Base-by-base conservation (phyloP, 2,329 filamentous ascomycete species). In the Xylariaceae sp. region DNA sequence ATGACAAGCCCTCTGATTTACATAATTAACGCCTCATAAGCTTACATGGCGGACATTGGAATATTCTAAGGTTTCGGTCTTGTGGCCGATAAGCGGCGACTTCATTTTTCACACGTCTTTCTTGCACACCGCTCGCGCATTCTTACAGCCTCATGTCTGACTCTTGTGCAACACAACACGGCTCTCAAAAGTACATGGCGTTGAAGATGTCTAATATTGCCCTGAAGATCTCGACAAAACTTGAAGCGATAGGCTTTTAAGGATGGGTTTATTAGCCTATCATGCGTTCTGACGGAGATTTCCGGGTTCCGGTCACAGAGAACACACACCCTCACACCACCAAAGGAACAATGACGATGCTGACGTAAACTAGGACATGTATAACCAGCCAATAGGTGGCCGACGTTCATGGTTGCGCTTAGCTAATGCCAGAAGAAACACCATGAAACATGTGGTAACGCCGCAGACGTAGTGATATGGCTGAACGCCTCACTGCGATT, bases 1-100 rank as follows among this genome's bases (percentile, higher is more conserved):
- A n/a, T n/a, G 19, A 31, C 36, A 53, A 57, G 6, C 23, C 17
- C 36, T 12, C 33, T 26, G 14, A 29, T 36, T 40, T 9, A 34
- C 21, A 49, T 26, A 24, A 40, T 39, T 16, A 6, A 55, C 50
- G 45, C 45, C 50, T 54, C 51, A 46, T 55, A 39, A 55, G 51
- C 56, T 55, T 29, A 58, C 50, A 53, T 26, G 21, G 21, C 34
- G 9, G 26, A 12, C 29, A 53, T 29, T 26, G 21, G 6, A 19
- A 12, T 33, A n/a, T n/a, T n/a, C 14, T 39, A 12, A 41, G 19
- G 31, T 50, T 21, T n/a, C n/a, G n/a, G n/a, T 24, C 16, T 21
- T 7, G 34, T 31, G 28, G 23, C 23, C 29, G 45, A 55, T 40
- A 46, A 55, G 45, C 45, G 31, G 56, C 52, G 33, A 34, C 26